Base-by-base conservation (phyloP, 495 filamentous ascomycete genomes). In the Neurospora pannonica region DNA sequence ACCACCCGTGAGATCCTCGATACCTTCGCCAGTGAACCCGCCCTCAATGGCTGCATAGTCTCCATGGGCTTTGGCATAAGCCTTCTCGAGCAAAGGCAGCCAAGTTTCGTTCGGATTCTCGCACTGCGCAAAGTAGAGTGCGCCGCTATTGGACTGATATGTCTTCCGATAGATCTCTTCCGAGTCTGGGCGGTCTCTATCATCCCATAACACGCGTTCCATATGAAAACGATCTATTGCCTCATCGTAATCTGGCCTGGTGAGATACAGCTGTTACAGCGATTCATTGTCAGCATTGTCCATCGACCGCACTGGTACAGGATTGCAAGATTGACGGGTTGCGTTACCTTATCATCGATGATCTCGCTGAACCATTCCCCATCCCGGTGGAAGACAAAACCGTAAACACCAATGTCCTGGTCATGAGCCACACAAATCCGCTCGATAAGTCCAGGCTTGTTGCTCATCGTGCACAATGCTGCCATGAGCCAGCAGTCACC, bases 401-500 rank as follows among this genome's bases (percentile, higher is more conserved):
- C 95, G 78, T 98, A 97, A 21, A 97, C 94, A 6, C 95, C 95
- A 37, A 97, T 89, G 67, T 87, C 84, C 79, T 95, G 90, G 79
- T 97, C 89, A 19, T 88, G 85, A 24, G 89, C 90, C n/a, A 97
- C 93, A 78, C 95, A 98, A 15, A 97, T 86, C 70, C 87, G 89
- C 77, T 94, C 89, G 72, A 97, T 92, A 74, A 97, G 83, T 0
- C 89, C 90, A 39, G 89, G 84, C 83, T 95, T 94, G 79, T 94
- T 95, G 46, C 89, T 91, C 74, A 97, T 87, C 1, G 93, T 95
- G 75, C 90, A 93, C 69, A 98, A 80, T 11, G 94, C 95, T 34
- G 94, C 92, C 85, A 97, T 88, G 71, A 97, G 87, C 94, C 95
- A 97, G 81, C 95, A 97, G 79, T 97, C 94, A 2, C 95, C 95